Evolutionary conservation across 495 filamentous ascomycete genomes (phyloP), one percentile per base, ranked within the genome.

Genomic region (Endocarpon pusillum): DNA sequence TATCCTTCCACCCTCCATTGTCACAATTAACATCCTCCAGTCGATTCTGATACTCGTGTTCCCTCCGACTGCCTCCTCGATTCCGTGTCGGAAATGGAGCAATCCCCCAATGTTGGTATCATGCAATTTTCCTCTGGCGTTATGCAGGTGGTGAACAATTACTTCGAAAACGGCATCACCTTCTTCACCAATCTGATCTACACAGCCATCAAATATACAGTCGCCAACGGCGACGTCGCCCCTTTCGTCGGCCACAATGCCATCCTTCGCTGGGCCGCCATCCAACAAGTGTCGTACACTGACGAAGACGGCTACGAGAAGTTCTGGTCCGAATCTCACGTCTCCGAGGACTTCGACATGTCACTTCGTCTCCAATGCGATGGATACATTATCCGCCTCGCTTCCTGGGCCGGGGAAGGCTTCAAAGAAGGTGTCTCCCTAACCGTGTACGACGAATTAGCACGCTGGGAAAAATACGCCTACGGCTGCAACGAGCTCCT

Each of bases 171-270:
- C 44, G 73, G 73, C 42, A 81, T 84, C 42, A 82, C 78, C 29
- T 85, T 83, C 63, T 86, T 86, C 61, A 86, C 80, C 33, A 75
- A 85, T 48, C 63, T 86, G 16, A 75, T 86, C 47, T 86, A 85
- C 52, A 78, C 63, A 21, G 75, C 77, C 35, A 86, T 86, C 39
- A 61, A 67, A 4, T 86, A 78, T 51, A 75, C 79, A 31, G 78
- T 84, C 43, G 66, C 76, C 21, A 85, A 84, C 54, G 80, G 80
- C 27, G 80, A 86, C 48, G 78, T 85, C 32, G 78, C 80, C 16
- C 80, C 80, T 15, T 65, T 65, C 42, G 73, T 78, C 41, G 73
- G 73, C 10, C 80, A 84, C 58, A 86, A 86, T 45, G 81, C 80
- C 28, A 69, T 85, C 34, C 67, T 86, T 21, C 72, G 80, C 37